Percentiles rank a stretch among this genome's conserved stretches.
These are phyloP conservation scores for Leptodermis oblonga DNA, from an alignment of 257 asterid species.

Conservation along the genomic window DNA sequence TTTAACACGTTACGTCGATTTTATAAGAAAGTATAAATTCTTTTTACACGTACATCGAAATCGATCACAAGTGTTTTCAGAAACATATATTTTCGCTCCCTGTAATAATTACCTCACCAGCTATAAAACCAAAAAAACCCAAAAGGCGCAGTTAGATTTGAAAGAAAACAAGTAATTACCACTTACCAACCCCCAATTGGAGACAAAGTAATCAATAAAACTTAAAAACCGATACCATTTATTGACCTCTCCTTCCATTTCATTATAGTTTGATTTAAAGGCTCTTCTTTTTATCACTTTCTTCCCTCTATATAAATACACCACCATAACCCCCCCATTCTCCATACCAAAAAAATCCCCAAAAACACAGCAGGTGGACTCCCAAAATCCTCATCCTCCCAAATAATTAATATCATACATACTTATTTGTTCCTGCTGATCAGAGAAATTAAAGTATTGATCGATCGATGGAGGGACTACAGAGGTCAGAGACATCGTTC, in stretches of 20 bases:
- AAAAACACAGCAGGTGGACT: conserved; percentile 2
- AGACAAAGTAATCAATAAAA: neutral
- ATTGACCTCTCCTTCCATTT: conserved; percentile 13
- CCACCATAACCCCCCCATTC: neutral
- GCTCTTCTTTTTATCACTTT: conserved; percentile 4
- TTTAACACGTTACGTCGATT: too few relatives aligned
- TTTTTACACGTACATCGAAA: too few relatives aligned
- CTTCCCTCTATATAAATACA: conserved; percentile 7
- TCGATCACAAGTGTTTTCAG: too few relatives aligned
- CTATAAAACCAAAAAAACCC: too few relatives aligned
- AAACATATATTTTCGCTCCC: too few relatives aligned
- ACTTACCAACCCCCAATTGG: too few relatives aligned
- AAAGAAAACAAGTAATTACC: neutral
- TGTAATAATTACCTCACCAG: too few relatives aligned
- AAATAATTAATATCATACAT: neutral
- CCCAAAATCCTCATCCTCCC: neutral
- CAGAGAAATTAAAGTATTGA: too few relatives aligned
- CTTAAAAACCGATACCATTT: conserved; percentile 11
- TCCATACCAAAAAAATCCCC: neutral
- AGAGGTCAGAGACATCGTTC: conserved; percentile 43
- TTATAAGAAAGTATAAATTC: too few relatives aligned
- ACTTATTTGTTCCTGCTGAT: neutral
- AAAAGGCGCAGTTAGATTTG: conserved; percentile 1
- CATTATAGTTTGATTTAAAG: neutral
- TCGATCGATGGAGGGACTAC: conserved; percentile 27